Percentiles rank a stretch among this genome's conserved stretches.
Evolutionary conservation across 805 yeast species (phyloP).

Genomic region (Kodamaea sagamina): DNA sequence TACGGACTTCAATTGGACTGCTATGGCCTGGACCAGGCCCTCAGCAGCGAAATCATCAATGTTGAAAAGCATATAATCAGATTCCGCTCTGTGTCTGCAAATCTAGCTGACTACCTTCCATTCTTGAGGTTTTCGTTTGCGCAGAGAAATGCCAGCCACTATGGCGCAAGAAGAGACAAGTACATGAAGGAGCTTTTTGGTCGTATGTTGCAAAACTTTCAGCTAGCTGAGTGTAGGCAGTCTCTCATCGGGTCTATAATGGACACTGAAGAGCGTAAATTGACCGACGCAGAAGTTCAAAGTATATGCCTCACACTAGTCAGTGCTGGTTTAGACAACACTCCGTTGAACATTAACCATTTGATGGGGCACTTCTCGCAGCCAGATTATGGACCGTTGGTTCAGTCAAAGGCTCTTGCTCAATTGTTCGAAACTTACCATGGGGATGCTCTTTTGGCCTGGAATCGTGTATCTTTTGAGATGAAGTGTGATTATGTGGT

Average conservation of each 20-base stretch:
- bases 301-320: conserved; percentile 74
- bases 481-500: conserved; percentile 49
- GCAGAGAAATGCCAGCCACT: not conserved
- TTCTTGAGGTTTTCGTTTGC: conserved; percentile 29
- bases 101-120: conserved; percentile 57
- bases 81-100: conserved; percentile 58
- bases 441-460: conserved; percentile 33
- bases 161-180: conserved; percentile 45
- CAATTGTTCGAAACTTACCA: conserved; percentile 41
- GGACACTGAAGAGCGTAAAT: not conserved
- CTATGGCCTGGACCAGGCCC: conserved; percentile 30
- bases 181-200: conserved; percentile 47
- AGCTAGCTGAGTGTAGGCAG: not conserved
- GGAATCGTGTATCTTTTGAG: conserved; percentile 28
- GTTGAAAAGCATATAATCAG: conserved; percentile 60
- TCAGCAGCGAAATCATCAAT: conserved; percentile 53
- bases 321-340: conserved; percentile 77
- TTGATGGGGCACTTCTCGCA: conserved; percentile 60
- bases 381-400: conserved; percentile 32
- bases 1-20: conserved; percentile 54
- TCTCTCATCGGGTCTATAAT: conserved; percentile 4
- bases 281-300: conserved; percentile 44
- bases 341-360: conserved; percentile 62
- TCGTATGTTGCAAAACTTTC: conserved; percentile 7
- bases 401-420: conserved; percentile 47